Conservation (phyloP, 2,329 filamentous ascomycete species). For the Tolypocladium album region DNA sequence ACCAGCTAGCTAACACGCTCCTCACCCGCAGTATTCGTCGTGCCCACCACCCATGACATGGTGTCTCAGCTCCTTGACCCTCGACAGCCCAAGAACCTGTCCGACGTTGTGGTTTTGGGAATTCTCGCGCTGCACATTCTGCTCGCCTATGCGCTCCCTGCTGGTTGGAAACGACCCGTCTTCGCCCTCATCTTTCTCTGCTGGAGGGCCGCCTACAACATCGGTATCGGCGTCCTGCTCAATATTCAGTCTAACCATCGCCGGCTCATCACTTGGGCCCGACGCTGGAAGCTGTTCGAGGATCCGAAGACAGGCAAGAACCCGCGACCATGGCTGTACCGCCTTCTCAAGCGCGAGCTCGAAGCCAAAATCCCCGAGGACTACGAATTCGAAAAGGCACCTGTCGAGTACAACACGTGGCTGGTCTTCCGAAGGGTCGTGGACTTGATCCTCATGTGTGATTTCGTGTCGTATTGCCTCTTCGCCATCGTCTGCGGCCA, state of each 20-base stretch:
- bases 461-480: conserved; percentile 93
- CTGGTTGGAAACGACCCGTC: conserved; percentile 57
- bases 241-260: conserved; percentile 84
- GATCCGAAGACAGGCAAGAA: conserved; percentile 71
- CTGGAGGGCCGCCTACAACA: conserved; percentile 88
- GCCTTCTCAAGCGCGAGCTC: conserved; percentile 75
- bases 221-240: conserved; percentile 83
- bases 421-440: conserved; percentile 90
- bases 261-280: conserved; percentile 78
- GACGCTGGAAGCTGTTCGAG: conserved; percentile 77
- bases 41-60: conserved; percentile 97
- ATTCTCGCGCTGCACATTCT: conserved; percentile 69
- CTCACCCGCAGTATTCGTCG: conserved; percentile 65
- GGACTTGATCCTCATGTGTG: conserved; percentile 96
- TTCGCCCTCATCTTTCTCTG: conserved; percentile 81
- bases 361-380: conserved; percentile 91
- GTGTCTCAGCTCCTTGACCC: conserved; percentile 94
- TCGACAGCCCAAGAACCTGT: conserved; percentile 88
- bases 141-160: conserved; percentile 62
- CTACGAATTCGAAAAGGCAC: conserved; percentile 86
- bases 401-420: conserved; percentile 99
- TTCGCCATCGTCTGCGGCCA: conserved; percentile 85
- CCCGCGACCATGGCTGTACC: conserved; percentile 72
- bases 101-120: conserved; percentile 68
- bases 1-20: conserved; percentile 3